phyloP scores from a whole-genome alignment of 805 yeast species.

The Saccharomycopsis fibuligera region DNA sequence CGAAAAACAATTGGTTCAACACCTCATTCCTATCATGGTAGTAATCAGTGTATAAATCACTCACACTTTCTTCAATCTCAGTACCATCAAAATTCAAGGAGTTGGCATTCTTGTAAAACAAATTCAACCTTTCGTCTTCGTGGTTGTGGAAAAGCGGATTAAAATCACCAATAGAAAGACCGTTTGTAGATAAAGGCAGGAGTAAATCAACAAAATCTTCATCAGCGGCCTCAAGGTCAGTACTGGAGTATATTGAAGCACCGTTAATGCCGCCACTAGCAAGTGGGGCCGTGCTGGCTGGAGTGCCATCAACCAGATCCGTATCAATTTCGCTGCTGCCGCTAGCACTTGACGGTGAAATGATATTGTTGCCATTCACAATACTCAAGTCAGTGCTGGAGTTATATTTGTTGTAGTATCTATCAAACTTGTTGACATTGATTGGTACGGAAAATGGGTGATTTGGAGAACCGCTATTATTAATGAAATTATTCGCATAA shows the following conservation, averaged over 20 bases:
- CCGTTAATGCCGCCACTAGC: no score
- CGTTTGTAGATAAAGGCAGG: neutral
- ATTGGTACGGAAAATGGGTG: neutral
- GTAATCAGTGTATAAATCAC: conserved; percentile 1
- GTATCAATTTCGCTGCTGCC: no score
- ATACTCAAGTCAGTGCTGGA: no score
- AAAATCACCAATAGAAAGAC: neutral
- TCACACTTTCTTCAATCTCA: neutral
- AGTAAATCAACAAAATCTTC: neutral
- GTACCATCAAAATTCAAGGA: neutral
- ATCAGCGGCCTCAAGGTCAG: neutral
- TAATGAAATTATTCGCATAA: neutral
- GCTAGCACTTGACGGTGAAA: no score
- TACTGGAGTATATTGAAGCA: no score
- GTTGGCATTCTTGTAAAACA: neutral
- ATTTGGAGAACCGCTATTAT: neutral
- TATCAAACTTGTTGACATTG: no score
- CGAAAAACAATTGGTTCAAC: neutral
- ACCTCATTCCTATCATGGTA: conserved; percentile 1
- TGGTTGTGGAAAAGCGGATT: conserved; percentile 1
- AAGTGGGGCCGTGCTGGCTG: no score
- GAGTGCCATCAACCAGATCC: no score
- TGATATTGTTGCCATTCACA: no score
- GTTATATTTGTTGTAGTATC: no score
- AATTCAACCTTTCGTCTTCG: neutral